Percentiles rank a stretch among this genome's conserved stretches.
Conservation (phyloP, 2,329 filamentous ascomycete species). For the Didymosphaeria variabile region DNA sequence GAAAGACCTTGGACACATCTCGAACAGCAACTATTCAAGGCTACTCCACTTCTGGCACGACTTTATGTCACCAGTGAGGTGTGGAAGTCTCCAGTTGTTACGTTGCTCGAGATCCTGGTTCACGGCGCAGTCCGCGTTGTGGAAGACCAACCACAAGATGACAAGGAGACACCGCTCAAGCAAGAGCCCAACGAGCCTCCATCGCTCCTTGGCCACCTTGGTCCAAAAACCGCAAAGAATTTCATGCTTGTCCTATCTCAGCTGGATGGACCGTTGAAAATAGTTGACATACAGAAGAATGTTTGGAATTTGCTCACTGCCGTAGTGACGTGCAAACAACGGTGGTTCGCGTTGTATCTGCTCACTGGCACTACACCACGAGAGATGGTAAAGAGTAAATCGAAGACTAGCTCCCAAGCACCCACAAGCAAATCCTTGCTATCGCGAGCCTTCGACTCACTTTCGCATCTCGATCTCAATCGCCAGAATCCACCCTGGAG, state of each 20-base stretch:
- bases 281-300: slow-evolving; percentile 69
- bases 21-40: slow-evolving; percentile 82
- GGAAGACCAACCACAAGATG: slow-evolving; percentile 38
- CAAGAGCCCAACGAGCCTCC: slow-evolving; percentile 69
- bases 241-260: slow-evolving; percentile 82
- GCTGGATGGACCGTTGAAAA: slow-evolving; percentile 77
- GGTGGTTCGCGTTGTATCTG: slow-evolving; percentile 94
- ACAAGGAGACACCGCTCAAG: slow-evolving; percentile 40
- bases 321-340: slow-evolving; percentile 87
- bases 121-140: slow-evolving; percentile 70
- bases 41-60: slow-evolving; percentile 77
- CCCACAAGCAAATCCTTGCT: slow-evolving; percentile 73
- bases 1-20: slow-evolving; percentile 71
- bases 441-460: slow-evolving; percentile 73
- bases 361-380: slow-evolving; percentile 87
- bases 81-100: slow-evolving; percentile 72
- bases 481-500: slow-evolving; percentile 58
- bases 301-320: slow-evolving; percentile 89
- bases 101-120: slow-evolving; percentile 77
- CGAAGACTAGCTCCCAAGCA: slow-evolving; percentile 52
- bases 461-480: slow-evolving; percentile 72
- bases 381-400: slow-evolving; percentile 69
- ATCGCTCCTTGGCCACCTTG: slow-evolving; percentile 92
- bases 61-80: slow-evolving; percentile 75
- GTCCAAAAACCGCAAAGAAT: slow-evolving; percentile 80